A percentile compares a stretch with the other conserved stretches of the same genome.
These are phyloP conservation scores for Rosa persica DNA, from an alignment of 306 rosid species.

Conservation along the genomic window DNA sequence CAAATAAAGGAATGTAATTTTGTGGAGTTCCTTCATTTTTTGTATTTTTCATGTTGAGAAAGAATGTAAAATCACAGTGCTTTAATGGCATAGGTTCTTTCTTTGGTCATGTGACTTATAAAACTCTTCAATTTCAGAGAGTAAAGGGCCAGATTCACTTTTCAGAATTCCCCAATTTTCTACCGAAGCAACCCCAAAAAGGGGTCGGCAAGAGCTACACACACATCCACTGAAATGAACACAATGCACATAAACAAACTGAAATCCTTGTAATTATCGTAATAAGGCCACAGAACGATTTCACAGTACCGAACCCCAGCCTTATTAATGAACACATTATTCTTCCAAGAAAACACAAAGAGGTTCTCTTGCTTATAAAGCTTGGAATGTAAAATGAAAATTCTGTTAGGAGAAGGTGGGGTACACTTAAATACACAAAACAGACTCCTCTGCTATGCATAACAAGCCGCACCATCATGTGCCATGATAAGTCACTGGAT, in stretches of 20 bases:
- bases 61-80: background rate
- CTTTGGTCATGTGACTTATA: background rate
- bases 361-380: too few relatives aligned
- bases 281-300: background rate
- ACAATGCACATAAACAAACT: background rate
- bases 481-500: background rate
- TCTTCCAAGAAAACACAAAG: background rate
- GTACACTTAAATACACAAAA: background rate
- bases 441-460: slow-evolving; percentile 4
- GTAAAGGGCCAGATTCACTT: background rate
- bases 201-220: background rate
- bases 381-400: too few relatives aligned
- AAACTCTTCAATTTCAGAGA: background rate
- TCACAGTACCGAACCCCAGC: background rate
- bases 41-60: background rate
- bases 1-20: background rate
- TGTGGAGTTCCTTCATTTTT: background rate
- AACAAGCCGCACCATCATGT: slow-evolving; percentile 11
- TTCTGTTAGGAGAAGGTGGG: background rate
- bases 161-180: background rate
- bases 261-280: background rate
- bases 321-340: background rate
- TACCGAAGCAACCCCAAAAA: background rate
- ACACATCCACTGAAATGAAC: background rate
- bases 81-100: background rate